These are phyloP conservation scores for Podochytrium sp. DNA, from an alignment of 192 early-diverging fungal species.

Conservation along the genomic window DNA sequence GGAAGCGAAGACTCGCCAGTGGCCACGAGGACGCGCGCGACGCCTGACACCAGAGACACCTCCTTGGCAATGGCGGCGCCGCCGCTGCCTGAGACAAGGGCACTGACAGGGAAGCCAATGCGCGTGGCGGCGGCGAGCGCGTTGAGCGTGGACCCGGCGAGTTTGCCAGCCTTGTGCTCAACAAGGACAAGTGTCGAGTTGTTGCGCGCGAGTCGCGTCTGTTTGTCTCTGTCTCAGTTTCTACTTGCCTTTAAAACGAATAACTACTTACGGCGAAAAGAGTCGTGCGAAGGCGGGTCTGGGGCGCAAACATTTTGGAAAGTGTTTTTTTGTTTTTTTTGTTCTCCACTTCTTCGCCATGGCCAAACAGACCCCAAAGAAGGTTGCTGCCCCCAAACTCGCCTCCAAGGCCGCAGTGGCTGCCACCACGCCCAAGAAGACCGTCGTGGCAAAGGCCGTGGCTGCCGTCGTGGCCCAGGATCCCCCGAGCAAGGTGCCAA, in stretches of 20 bases:
- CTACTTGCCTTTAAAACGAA: not conserved
- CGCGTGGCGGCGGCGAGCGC: slow-evolving; percentile 85
- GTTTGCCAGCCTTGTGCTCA: slow-evolving; percentile 80
- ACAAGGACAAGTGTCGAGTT: slow-evolving; percentile 82
- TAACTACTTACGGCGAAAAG: not conserved
- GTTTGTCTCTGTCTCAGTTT: not conserved
- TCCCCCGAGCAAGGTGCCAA: not conserved
- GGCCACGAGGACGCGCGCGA: slow-evolving; percentile 45
- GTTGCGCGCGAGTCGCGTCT: not conserved
- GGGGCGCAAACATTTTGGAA: not conserved
- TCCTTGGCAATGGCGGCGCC: slow-evolving; percentile 53
- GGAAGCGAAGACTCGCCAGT: slow-evolving; percentile 76
- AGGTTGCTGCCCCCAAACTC: not conserved
- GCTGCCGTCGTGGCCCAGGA: not conserved
- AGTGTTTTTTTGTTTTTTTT: slow-evolving; percentile 12
- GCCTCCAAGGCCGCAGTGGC: no score
- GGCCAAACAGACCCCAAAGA: not conserved
- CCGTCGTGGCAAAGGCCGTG: not conserved
- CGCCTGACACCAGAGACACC: slow-evolving; percentile 45
- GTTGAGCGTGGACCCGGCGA: slow-evolving; percentile 78
- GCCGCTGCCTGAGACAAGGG: slow-evolving; percentile 76
- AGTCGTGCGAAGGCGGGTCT: not conserved
- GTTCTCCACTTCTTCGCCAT: no score
- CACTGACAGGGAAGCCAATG: slow-evolving; percentile 82
- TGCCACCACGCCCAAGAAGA: not conserved